Conservation (phyloP, 352 stramenopile genomes). For the Plasmopara viticola region DNA sequence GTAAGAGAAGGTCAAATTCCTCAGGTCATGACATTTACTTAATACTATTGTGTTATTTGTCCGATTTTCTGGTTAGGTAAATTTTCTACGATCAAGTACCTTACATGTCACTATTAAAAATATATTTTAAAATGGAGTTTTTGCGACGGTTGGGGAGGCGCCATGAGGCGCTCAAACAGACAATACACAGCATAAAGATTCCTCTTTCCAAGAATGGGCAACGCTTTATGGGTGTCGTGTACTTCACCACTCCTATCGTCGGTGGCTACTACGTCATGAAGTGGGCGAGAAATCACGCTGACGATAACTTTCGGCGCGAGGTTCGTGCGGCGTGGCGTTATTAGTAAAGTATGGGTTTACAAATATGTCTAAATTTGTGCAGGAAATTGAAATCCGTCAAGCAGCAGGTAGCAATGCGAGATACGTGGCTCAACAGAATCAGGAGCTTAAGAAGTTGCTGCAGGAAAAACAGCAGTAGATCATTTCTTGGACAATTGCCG, state of each 20-base stretch:
- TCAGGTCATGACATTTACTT: no score
- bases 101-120: no score
- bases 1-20: no score
- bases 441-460: constrained; percentile 49
- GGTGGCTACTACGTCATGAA: constrained; percentile 91
- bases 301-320: constrained; percentile 72
- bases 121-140: constrained; percentile 50
- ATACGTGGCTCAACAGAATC: constrained; percentile 64
- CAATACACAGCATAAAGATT: constrained; percentile 88
- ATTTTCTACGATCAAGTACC: no score
- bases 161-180: constrained; percentile 88
- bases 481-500: neutral
- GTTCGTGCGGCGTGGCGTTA: constrained; percentile 13
- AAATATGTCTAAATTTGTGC: constrained; percentile 1
- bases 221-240: constrained; percentile 82
- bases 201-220: constrained; percentile 85
- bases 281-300: constrained; percentile 68
- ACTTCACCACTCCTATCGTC: constrained; percentile 86
- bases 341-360: constrained; percentile 1
- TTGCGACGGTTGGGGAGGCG: constrained; percentile 60
- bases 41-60: no score
- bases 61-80: no score
- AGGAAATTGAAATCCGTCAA: constrained; percentile 65
- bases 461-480: constrained; percentile 29
- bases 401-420: constrained; percentile 37